Evolutionary conservation across 1,284 basidiomycete genomes (phyloP).

Genomic region (Tilletiaria anomala): DNA sequence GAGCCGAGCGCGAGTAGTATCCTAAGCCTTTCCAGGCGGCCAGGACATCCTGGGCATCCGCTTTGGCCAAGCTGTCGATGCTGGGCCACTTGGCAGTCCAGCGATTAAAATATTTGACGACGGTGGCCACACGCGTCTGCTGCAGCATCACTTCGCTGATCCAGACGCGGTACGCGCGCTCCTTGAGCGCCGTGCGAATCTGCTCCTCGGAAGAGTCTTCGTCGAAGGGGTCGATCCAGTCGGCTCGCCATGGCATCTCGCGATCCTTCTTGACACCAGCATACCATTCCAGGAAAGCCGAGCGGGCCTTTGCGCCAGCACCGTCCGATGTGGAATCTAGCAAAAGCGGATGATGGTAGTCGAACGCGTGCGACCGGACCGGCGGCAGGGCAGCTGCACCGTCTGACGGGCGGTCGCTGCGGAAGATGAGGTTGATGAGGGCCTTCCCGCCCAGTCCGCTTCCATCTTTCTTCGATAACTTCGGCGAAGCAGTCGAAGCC

Average conservation of each 20-base stretch:
- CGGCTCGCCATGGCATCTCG: constrained; percentile 74
- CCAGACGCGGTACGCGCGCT: constrained; percentile 52
- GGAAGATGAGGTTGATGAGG: too few species aligned
- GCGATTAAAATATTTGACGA: constrained; percentile 27
- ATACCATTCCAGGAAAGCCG: constrained; percentile 49
- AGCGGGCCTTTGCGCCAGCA: neutral
- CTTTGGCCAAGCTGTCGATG: constrained; percentile 52
- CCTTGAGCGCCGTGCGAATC: constrained; percentile 42
- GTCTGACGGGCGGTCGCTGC: too few species aligned
- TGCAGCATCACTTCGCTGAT: constrained; percentile 93
- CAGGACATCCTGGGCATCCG: constrained; percentile 43
- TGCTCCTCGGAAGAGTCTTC: constrained; percentile 42
- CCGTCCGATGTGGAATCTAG: constrained; percentile 3
- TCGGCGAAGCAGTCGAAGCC: too few species aligned
- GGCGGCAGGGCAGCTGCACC: too few species aligned
- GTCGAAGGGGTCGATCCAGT: constrained; percentile 41
- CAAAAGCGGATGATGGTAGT: constrained; percentile 22
- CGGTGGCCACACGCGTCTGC: constrained; percentile 55
- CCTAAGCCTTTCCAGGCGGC: constrained; percentile 34
- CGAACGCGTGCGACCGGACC: constrained; percentile 5
- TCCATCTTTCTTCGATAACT: too few species aligned
- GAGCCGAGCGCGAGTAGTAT: constrained; percentile 34
- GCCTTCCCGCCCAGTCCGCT: too few species aligned
- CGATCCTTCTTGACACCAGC: constrained; percentile 50
- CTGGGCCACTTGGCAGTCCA: constrained; percentile 35